Evolutionary conservation across 805 yeast genomes (phyloP).

Genomic region (Ascoidea asiatica): DNA sequence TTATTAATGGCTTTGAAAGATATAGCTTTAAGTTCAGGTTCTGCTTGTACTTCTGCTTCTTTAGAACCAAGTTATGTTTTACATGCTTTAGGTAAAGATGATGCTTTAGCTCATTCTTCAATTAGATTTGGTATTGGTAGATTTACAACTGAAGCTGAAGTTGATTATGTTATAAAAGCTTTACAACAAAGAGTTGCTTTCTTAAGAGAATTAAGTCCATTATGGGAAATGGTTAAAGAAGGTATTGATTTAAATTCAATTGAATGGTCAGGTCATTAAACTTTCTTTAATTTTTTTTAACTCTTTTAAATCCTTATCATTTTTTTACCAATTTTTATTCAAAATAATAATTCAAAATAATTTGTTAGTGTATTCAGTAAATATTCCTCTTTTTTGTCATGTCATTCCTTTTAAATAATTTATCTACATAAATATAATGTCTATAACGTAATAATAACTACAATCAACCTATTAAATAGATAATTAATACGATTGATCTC

Average conservation of each 20-base stretch:
- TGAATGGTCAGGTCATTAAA: constrained; percentile 94
- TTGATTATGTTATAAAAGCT: constrained; percentile 86
- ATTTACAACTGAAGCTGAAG: constrained; percentile 91
- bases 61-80: constrained; percentile 94
- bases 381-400: too few species aligned
- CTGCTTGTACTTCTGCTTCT: constrained; percentile 98
- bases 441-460: too few species aligned
- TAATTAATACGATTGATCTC: too few species aligned
- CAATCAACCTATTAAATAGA: too few species aligned
- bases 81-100: constrained; percentile 96
- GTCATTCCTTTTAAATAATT: too few species aligned
- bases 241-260: constrained; percentile 90
- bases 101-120: constrained; percentile 96
- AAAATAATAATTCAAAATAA: too few species aligned
- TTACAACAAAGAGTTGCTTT: constrained; percentile 81
- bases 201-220: constrained; percentile 83
- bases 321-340: constrained; percentile 1
- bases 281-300: not conserved
- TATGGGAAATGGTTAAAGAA: constrained; percentile 99
- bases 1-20: constrained; percentile 95
- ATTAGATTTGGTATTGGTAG: constrained; percentile 96
- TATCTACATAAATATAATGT: too few species aligned
- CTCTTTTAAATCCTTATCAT: not conserved
- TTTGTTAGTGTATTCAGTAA: too few species aligned
- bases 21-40: constrained; percentile 90